Percentiles rank a stretch among this genome's conserved stretches.
phyloP scores from a whole-genome alignment of 2,329 filamentous ascomycete genomes.

The Ciborinia camelliae region DNA sequence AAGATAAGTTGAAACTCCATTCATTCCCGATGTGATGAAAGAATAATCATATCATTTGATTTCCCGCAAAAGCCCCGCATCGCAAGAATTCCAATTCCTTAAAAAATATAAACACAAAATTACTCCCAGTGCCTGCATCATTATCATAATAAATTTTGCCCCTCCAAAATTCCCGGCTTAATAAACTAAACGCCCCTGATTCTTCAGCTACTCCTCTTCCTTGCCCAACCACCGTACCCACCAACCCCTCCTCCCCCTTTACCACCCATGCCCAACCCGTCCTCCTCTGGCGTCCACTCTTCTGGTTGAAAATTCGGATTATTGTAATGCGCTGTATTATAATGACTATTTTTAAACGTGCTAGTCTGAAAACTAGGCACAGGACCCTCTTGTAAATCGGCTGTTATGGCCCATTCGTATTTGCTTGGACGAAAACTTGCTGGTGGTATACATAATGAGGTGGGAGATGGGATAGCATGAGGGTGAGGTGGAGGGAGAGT shows the following conservation, averaged over 20 bases:
- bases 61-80: neutral
- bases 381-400: conserved; percentile 34
- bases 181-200: neutral
- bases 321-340: conserved; percentile 64
- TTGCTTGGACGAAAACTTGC: conserved; percentile 36
- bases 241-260: conserved; percentile 3
- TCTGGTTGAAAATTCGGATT: conserved; percentile 61
- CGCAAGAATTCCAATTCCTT: neutral
- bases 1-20: neutral
- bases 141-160: conserved; percentile 6
- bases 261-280: conserved; percentile 25
- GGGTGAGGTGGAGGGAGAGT: conserved; percentile 27
- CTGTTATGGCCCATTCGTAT: conserved; percentile 36
- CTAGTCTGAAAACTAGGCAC: conserved; percentile 43
- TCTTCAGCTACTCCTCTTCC: conserved; percentile 17
- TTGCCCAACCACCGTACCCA: conserved; percentile 13
- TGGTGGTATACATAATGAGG: conserved; percentile 20
- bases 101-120: conserved; percentile 2
- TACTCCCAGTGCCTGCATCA: conserved; percentile 1
- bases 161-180: no score
- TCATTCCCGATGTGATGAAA: neutral
- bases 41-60: neutral
- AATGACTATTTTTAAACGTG: conserved; percentile 64
- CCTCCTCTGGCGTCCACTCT: conserved; percentile 42
- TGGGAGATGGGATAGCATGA: conserved; percentile 23